Base-by-base conservation (phyloP, 225 moss, liverwort and hornwort genomes). In the Straminergon stramineum region DNA sequence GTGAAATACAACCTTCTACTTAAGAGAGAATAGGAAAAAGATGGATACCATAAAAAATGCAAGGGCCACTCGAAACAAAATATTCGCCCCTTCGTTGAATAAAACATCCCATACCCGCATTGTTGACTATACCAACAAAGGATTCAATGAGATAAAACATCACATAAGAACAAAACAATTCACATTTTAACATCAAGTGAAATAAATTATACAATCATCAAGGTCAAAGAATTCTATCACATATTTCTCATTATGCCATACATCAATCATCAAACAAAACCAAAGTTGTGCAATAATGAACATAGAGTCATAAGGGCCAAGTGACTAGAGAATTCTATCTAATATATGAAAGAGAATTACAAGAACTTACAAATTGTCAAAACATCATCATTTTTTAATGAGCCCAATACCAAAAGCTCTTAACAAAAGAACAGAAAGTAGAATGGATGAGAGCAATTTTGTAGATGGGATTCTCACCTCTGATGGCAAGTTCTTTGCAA, bases 101-200 rank as follows among this genome's bases (percentile, higher is more conserved):
- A 99, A 79, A 76, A 99, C 97, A 85, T 99, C 97, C 99, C 99
- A 99, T 85, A 99, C 95, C 79, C 97, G 92, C 97, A 99, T 97
- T 75, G 95, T 91, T 56, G 99, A 97, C 99, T 99, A 86, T 79
- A 89, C 32, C 52, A 31, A 56, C 20, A 3, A 75, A 15, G 1
- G 13, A 69, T 39, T 45, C 2, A 2, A 5, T 91, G 22, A 60
- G 43, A 60, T n/a, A 83, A 55, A 81, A 35, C 17, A 62, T 57
- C 30, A 23, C 10, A 43, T 5, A 5, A 55, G 45, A 55, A 41
- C 24, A 53, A 53, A 32, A 13, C 15, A 5, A 17, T n/a, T 30
- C 12, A 48, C 10, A 52, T 52, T 58, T 17, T 39, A 39, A 8
- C 23, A 62, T 30, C 21, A 61, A n/a, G 35, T 71, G 70, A 39